phyloP scores from a whole-genome alignment of 176 grass and related monocot species.

The Hordeum marinum region DNA sequence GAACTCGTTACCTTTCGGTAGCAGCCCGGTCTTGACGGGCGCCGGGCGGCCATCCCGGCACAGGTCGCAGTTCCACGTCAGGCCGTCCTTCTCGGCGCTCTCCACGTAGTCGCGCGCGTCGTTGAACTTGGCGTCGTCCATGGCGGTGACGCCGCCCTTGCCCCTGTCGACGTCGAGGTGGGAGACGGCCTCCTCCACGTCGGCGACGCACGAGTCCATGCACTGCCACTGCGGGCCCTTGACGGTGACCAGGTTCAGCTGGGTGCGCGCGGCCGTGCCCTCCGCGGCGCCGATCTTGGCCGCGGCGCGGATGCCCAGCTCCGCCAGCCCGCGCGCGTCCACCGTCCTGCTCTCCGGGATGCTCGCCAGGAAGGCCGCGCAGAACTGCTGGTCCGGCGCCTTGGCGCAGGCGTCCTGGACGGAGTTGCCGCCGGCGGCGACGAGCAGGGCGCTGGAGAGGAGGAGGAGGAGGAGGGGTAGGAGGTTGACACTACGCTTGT shows the following conservation, averaged over 20 bases:
- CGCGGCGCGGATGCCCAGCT: neutral
- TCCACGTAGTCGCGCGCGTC: neutral
- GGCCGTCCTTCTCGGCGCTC: neutral
- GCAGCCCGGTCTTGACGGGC: neutral
- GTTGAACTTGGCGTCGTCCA: slow-evolving; percentile 2
- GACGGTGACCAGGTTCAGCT: neutral
- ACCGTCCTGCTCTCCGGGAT: neutral
- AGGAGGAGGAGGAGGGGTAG: neutral
- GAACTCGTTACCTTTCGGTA: neutral
- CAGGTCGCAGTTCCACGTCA: neutral
- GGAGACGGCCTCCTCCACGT: neutral
- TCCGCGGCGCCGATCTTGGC: neutral
- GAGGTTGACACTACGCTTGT: neutral
- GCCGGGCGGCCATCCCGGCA: neutral
- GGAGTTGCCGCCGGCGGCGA: no score
- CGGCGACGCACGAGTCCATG: neutral
- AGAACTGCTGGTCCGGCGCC: neutral
- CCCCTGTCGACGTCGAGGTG: neutral
- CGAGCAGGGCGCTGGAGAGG: no score
- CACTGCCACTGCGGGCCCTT: slow-evolving; percentile 1
- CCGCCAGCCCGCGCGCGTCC: neutral
- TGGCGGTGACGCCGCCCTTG: neutral
- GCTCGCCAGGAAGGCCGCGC: neutral
- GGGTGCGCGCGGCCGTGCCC: neutral
- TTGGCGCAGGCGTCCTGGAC: neutral